Evolutionary conservation across 176 grass and related monocot species (phyloP), one percentile per base, ranked within the genome.

Genomic region (Paspalum notatum): DNA sequence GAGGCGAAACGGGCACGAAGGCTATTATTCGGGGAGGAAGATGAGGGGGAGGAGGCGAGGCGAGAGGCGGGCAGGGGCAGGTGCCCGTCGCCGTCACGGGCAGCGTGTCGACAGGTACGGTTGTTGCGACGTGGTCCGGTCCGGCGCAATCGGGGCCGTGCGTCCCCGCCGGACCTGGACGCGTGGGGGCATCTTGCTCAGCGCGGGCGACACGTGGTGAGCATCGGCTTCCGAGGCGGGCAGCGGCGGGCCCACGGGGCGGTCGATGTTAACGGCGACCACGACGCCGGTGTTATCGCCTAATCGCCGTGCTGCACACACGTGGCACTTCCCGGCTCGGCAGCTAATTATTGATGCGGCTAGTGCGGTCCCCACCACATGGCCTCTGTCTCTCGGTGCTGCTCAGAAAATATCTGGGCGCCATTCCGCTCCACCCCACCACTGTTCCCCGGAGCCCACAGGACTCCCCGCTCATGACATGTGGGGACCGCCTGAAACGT

Each of bases 11-110:
- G 64, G 25, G 20, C 44, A 85, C 57, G 61, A 68, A 65, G 80
- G 85, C 62, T 37, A n/a, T n/a, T n/a, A n/a, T 71, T 14, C 44
- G 63, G 67, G 15, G 24, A 51, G 52, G 76, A 44, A 10, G 74
- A 2, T 52, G 63, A 37, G 14, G 20, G 40, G 9, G 25, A 48
- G 47, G 26, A 18, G 37, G 32, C 16, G 32, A 3, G 32, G 32
- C n/a, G 32, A 1, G 68, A 25, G 64, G 38, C 20, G 70, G 17
- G 66, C 66, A 68, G 43, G 45, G 81, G 82, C 73, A 86, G 78
- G 87, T 88, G 87, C 75, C 74, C 90, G 84, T 83, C 87, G 47
- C 84, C 84, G 62, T 87, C 85, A 89, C 71, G 85, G 87, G 85
- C 87, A 88, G 82, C 75, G 58, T n/a, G 57, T 43, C 65, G 87